Evolutionary conservation across 257 asterid genomes (phyloP).

Genomic region (Gynochthodes officinalis): DNA sequence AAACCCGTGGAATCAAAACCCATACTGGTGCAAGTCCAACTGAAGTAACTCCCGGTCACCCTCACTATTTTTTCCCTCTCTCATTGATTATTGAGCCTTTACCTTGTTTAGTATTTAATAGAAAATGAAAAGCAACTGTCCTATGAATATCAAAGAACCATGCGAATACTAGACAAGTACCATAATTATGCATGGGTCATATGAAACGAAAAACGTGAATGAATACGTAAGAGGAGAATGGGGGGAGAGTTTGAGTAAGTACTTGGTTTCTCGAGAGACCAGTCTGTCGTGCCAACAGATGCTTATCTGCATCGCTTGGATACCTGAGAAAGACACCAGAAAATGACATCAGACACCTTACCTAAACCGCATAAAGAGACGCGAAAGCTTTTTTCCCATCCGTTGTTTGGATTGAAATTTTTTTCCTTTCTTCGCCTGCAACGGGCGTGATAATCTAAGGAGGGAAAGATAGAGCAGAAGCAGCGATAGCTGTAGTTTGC

Average conservation of each 20-base stretch:
- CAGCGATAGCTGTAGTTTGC: conserved; percentile 17
- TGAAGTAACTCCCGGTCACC: neutral
- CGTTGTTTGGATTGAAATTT: conserved; percentile 16
- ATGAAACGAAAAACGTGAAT: neutral
- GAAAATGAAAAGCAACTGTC: neutral
- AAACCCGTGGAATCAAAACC: conserved; percentile 14
- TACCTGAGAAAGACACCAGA: conserved; percentile 86
- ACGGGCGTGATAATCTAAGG: conserved; percentile 71
- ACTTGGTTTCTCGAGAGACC: conserved; percentile 99
- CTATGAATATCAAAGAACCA: neutral
- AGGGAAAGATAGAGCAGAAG: conserved; percentile 25
- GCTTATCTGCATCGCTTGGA: conserved; percentile 99
- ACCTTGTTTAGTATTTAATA: neutral
- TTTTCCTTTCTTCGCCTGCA: conserved; percentile 14
- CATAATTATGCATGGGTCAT: too few relatives aligned
- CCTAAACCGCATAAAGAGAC: conserved; percentile 43
- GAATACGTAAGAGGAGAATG: neutral
- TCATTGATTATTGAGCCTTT: neutral
- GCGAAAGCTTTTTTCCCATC: conserved; percentile 31
- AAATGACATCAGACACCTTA: conserved; percentile 45
- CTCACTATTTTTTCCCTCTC: neutral
- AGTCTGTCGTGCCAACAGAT: conserved; percentile 97
- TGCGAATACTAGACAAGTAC: too few relatives aligned
- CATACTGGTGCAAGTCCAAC: conserved; percentile 22
- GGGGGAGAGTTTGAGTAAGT: conserved; percentile 1